phyloP scores from a whole-genome alignment of 2,329 filamentous ascomycete genomes.

The Paracamarosporium sp. region DNA sequence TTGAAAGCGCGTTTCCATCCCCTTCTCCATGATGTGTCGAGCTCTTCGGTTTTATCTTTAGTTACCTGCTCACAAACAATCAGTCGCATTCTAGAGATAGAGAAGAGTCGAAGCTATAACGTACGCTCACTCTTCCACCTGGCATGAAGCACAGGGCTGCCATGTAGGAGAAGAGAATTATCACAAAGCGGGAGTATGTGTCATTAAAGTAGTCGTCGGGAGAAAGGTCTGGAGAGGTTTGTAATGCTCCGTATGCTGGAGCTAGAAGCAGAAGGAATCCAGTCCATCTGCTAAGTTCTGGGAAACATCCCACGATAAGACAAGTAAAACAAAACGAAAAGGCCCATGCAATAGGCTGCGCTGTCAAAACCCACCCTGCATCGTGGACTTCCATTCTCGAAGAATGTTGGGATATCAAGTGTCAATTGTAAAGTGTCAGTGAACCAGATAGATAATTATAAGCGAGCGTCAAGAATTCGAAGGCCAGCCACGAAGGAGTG shows the following conservation, averaged over 20 bases:
- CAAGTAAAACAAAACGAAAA: constrained; percentile 9
- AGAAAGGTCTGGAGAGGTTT: constrained; percentile 7
- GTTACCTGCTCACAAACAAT: not conserved
- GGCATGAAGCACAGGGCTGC: constrained; percentile 10
- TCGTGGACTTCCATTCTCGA: not conserved
- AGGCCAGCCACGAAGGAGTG: not conserved
- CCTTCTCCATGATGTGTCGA: not conserved
- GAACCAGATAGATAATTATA: not conserved
- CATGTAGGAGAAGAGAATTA: constrained; percentile 12
- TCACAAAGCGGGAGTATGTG: constrained; percentile 8
- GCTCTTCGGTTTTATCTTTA: not conserved
- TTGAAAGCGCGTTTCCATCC: constrained; percentile 6
- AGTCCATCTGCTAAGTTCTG: constrained; percentile 9
- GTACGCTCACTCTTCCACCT: not conserved
- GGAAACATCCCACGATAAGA: not conserved
- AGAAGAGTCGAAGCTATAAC: not conserved
- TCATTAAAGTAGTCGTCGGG: constrained; percentile 8
- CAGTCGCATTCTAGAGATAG: not conserved
- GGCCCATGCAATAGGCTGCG: constrained; percentile 6
- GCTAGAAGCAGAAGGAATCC: constrained; percentile 7
- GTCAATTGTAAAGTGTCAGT: no score
- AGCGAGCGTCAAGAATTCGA: not conserved
- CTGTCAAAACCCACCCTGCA: not conserved
- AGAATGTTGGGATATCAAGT: not conserved
- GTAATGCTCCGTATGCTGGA: constrained; percentile 8